Evolutionary conservation across 2,329 filamentous ascomycete genomes (phyloP), one percentile per base, ranked within the genome.

Genomic region (Claviceps sp.): DNA sequence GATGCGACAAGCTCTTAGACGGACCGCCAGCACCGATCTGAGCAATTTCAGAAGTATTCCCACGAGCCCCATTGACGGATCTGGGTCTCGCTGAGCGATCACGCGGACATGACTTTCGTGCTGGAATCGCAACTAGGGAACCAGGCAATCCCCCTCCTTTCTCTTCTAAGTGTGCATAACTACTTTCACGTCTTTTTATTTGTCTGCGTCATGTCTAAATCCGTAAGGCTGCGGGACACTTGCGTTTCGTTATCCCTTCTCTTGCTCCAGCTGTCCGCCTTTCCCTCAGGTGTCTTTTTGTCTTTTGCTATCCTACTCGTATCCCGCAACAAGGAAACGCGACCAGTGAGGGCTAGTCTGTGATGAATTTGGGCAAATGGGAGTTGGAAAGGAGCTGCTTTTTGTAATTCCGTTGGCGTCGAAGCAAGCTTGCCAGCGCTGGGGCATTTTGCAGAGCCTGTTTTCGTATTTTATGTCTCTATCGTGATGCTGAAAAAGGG

Each of bases 1-100:
- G 4, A 95, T 96, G 90, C 78, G 84, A 50, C 89, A 96, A 68
- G 90, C 89, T 16, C 72, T 96, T 62, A 77, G 87, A 63, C 84
- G 87, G 66, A 95, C 89, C 14, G 87, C 83, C 45, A 95, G 89
- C 67, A 81, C 85, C 17, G 91, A 96, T 64, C 70, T 96, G 53
- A 73, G 74, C 57, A 71, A 68, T 47, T 64, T 73, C 47, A 70
- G 76, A 55, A 83, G 80, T 66, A 69, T 73, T 50, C 78, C 80
- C 3, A 68, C 74, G 38, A 84, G 80, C 60, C 81, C 81, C 1
- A 69, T 79, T 37, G 77, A 80, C 46, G 59, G 53, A 7, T 57
- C 62, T 16, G 59, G 58, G 50, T 63, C 62, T 50, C 64, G 62
- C 52, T 68, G 24, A 30, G 43, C 13, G 4, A 10, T 30, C n/a